Evolutionary conservation across 306 rosid genomes (phyloP).

Genomic region (Fragaria iinumae): DNA sequence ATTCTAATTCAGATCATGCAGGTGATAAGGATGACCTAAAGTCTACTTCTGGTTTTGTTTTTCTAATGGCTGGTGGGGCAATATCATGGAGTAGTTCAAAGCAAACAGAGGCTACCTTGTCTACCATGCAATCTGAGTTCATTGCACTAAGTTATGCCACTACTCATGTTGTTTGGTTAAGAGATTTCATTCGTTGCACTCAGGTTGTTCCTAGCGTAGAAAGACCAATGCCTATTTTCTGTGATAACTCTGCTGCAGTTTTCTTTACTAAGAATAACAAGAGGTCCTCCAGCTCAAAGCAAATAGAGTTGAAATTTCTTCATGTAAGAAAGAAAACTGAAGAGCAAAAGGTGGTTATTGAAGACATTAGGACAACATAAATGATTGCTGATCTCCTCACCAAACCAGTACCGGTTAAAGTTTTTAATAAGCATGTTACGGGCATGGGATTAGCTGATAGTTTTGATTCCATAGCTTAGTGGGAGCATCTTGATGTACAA

Average conservation of each 20-base stretch:
- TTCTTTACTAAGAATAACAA: background rate
- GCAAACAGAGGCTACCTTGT: background rate
- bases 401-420: background rate
- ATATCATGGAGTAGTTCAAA: background rate
- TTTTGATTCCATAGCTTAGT: background rate
- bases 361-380: background rate
- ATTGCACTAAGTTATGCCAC: background rate
- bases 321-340: too few relatives aligned
- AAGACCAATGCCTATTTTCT: background rate
- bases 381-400: background rate
- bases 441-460: background rate
- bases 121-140: background rate
- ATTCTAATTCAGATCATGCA: background rate
- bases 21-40: background rate
- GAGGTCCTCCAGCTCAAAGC: background rate
- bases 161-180: background rate
- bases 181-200: background rate
- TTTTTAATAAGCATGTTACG: background rate
- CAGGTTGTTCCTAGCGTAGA: background rate
- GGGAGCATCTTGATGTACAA: background rate
- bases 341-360: background rate
- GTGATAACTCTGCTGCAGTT: background rate
- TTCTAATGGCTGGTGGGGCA: background rate
- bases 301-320: background rate
- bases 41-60: background rate